Base-by-base conservation (phyloP, 306 rosid species). In the Chamaecrista fasciculata region DNA sequence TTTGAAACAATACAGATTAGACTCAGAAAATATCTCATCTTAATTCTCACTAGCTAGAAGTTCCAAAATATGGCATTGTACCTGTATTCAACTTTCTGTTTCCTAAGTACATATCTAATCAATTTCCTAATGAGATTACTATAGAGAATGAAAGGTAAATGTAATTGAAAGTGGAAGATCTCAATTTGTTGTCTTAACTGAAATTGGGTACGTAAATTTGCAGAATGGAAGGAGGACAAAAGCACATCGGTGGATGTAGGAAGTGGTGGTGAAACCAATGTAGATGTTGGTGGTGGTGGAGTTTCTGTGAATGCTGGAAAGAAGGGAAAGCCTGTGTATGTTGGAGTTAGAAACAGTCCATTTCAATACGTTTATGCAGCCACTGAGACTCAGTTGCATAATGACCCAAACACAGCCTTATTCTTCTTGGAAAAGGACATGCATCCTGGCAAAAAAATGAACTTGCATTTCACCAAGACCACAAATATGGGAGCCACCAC, bases 341-440 rank as follows among this genome's bases (percentile, higher is more conserved):
- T 88, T 7, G 74, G 75, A 55, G 92, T 82, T 14, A 64, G 80
- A 0, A 0, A 28, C 6, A 26, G 0, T 2, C 92, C 97, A 7
- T 91, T 91, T 21, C 0, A 0, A 0, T 91, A 91, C 34, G 0
- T 0, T 0, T 91, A 91, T 42, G 90, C 92, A 8, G 96, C 96
- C 7, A 73, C 80, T 0, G 82, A 83, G 70, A 81, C 72, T 68
- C 98, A 93, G 33, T 78, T 90, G 15, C 89, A 82, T n/a, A 83
- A 86, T 29, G 68, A 84, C 23, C 92, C 84, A 3, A 85, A 82
- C 0, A 81, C 66, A 4, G 96, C 92, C 14, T 36, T 94, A 1
- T 94, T 94, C 85, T 94, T 94, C 87, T 50, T 90, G 36, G 89
- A 90, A 70, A 86, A 86, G 36, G 74, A 88, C 74, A 43, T 90